These are phyloP conservation scores for Phytophthora hibernalis DNA, from an alignment of 352 stramenopile genomes.

Conservation along the genomic window DNA sequence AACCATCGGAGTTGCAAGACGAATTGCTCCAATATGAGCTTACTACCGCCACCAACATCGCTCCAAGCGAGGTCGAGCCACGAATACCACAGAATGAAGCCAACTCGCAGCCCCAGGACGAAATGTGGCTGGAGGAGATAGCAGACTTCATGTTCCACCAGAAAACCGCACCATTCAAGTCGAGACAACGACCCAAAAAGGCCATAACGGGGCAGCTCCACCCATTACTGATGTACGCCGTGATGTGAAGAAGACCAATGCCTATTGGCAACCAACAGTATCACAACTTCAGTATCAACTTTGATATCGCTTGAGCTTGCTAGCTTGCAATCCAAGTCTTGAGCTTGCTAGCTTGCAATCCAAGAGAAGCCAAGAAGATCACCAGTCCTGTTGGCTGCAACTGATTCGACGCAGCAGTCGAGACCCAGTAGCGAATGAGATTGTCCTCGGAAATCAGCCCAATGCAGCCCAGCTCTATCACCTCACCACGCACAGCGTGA, in stretches of 20 bases:
- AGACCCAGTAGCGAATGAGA: not conserved
- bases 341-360: not conserved
- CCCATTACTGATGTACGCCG: conserved; percentile 2
- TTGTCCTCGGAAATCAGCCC: too few relatives aligned
- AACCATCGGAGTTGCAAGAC: conserved; percentile 24
- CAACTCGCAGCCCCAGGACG: conserved; percentile 13
- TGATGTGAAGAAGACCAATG: conserved; percentile 10
- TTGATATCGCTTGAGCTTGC: too few relatives aligned
- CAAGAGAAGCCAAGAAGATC: not conserved
- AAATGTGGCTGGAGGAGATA: conserved; percentile 36
- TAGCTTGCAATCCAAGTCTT: not conserved
- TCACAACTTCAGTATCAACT: not conserved
- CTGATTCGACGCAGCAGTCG: not conserved
- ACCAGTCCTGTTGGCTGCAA: not conserved
- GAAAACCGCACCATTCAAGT: conserved; percentile 18
- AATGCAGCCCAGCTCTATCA: too few relatives aligned
- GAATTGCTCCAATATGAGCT: conserved; percentile 2
- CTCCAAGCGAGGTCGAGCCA: not conserved
- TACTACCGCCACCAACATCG: not conserved
- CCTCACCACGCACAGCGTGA: not conserved
- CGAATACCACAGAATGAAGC: not conserved
- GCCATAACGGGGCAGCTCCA: conserved; percentile 7
- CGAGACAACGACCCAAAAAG: conserved; percentile 8
- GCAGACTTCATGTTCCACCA: conserved; percentile 24
- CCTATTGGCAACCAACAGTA: not conserved